Evolutionary conservation across 192 early-diverging fungal genomes (phyloP), one percentile per base, ranked within the genome.

Genomic region (Backusella tuberculispora): DNA sequence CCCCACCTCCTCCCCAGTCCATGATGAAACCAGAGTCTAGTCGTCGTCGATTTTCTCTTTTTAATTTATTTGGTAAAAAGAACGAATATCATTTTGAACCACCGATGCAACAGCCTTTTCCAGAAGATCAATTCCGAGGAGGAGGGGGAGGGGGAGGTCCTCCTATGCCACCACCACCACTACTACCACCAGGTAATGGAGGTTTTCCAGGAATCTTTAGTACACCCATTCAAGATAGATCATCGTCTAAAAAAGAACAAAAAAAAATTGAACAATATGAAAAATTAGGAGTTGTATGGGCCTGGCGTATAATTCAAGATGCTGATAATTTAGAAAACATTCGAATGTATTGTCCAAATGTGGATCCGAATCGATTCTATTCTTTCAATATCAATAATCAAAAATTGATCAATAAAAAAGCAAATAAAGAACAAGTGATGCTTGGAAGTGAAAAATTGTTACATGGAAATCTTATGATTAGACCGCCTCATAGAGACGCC

Each of bases 11-110:
- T 56, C 50, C 9, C 26, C 53, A 60, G 53, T 0, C 50, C 6
- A 53, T 53, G 50, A 26, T 60, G 53, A 60, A 60, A 13, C 53
- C 53, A 60, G 53, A 60, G 26, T 60, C 53, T 13, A 26, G 21
- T 13, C 53, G 53, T 60, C 21, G 53, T 13, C 53, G 53, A 5
- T 60, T 60, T 60, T 60, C 53, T 19, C 21, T 60, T 60, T 60
- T 60, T 60, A 60, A 60, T 60, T 24, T 60, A 7, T 60, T 60
- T 60, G 53, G 53, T 0, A 60, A 60, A 60, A 60, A 60, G 53
- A 60, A 60, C 21, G 53, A 60, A 60, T 60, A 60, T 60, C 53
- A 24, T 26, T 60, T 13, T 60, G 53, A 60, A 13, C 21, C 53
- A 53, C 50, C 7, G 9, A 60, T 60, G 53, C 53, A 60, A 60